Evolutionary conservation across 345 rosid species (phyloP).

Genomic region (Gossypium arboreum): DNA sequence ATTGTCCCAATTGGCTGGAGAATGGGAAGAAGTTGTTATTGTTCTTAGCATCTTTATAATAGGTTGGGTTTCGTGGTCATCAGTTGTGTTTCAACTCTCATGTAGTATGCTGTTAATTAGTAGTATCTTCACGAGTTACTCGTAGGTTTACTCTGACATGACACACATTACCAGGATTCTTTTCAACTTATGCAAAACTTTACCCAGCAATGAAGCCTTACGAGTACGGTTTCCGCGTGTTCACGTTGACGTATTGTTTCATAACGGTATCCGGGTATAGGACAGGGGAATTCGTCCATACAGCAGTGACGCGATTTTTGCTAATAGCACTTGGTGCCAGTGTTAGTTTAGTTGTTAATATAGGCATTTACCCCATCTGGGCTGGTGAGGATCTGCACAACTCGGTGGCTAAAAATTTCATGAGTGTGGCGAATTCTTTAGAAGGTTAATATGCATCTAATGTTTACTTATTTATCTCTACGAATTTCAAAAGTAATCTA

Average conservation of each 20-base stretch:
- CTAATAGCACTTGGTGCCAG: slow-evolving; percentile 87
- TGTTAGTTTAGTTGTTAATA: slow-evolving; percentile 66
- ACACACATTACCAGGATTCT: slow-evolving; percentile 49
- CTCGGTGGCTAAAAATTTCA: slow-evolving; percentile 80
- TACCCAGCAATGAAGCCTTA: slow-evolving; percentile 86
- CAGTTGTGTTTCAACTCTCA: neutral
- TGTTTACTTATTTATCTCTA: neutral
- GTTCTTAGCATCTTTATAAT: slow-evolving; percentile 65
- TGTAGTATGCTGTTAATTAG: neutral
- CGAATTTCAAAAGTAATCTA: neutral
- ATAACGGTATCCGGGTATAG: slow-evolving; percentile 77
- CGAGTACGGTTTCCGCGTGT: slow-evolving; percentile 89
- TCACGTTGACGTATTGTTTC: slow-evolving; percentile 76
- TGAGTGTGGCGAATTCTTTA: slow-evolving; percentile 74
- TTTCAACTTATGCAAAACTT: slow-evolving; percentile 64
- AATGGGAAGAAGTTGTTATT: slow-evolving; percentile 65
- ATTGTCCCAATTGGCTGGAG: slow-evolving; percentile 58
- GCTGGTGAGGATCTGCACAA: slow-evolving; percentile 96
- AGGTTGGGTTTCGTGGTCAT: slow-evolving; percentile 36
- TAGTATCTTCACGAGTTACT: slow-evolving; percentile 12
- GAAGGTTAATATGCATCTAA: slow-evolving; percentile 52
- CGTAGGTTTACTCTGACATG: slow-evolving; percentile 14
- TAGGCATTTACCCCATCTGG: slow-evolving; percentile 94
- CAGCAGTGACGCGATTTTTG: slow-evolving; percentile 69
- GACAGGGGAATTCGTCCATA: slow-evolving; percentile 68